These are phyloP conservation scores for Dothistroma septosporum DNA, from an alignment of 2,329 filamentous ascomycete genomes.

Conservation along the genomic window DNA sequence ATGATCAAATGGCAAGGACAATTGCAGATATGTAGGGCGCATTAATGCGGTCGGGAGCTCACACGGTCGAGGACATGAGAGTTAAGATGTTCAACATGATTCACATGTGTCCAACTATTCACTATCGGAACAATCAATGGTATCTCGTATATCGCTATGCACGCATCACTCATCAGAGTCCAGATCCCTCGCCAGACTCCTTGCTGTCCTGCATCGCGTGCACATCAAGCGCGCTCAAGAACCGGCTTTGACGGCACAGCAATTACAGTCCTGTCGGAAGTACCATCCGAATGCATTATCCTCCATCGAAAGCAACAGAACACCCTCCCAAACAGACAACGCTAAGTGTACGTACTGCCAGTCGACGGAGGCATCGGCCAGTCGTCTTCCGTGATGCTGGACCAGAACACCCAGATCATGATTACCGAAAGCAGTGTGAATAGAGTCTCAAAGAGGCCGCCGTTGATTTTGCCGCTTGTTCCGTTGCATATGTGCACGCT, in stretches of 20 bases:
- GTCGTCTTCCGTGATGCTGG: conserved; percentile 97
- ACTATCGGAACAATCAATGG: conserved; percentile 5
- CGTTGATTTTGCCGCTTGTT: conserved; percentile 81
- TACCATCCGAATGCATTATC: conserved; percentile 2
- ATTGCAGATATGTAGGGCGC: neutral
- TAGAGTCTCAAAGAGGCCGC: conserved; percentile 84
- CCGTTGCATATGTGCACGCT: conserved; percentile 87
- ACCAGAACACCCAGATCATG: conserved; percentile 93
- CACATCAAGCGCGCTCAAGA: conserved; percentile 1
- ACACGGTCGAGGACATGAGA: neutral
- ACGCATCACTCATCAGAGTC: conserved; percentile 21
- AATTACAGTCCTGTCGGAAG: conserved; percentile 8
- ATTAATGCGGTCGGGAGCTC: neutral
- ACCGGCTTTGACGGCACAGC: conserved; percentile 2
- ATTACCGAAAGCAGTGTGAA: conserved; percentile 84
- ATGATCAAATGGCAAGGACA: neutral
- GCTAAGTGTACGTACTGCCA: conserved; percentile 38
- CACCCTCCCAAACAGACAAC: conserved; percentile 7
- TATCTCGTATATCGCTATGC: conserved; percentile 24
- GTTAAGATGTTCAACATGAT: neutral
- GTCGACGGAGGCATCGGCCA: conserved; percentile 64
- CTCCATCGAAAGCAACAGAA: neutral
- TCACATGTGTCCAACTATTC: conserved; percentile 1
- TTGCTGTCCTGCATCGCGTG: conserved; percentile 14
- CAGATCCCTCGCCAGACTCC: conserved; percentile 4